Percentiles rank a stretch among this genome's conserved stretches.
Evolutionary conservation across 2,329 filamentous ascomycete species (phyloP).

Genomic region (Cephalotrichum gorgonifer): DNA sequence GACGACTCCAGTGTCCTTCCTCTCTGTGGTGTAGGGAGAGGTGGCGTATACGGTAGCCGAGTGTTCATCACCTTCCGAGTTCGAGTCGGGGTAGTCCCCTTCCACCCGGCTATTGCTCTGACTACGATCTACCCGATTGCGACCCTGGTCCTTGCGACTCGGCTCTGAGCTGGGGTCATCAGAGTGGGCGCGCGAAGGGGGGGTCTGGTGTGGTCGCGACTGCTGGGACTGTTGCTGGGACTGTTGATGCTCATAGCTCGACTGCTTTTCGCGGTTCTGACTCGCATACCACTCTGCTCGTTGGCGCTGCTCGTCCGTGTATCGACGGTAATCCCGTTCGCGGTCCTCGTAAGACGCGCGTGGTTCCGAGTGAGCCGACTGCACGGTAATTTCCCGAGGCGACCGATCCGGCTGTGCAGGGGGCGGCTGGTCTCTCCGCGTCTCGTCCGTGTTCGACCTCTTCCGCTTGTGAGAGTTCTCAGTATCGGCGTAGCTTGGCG

Average conservation of each 20-base stretch:
- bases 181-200: constrained; percentile 31
- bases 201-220: constrained; percentile 23
- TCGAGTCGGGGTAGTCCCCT: constrained; percentile 40
- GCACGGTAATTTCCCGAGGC: constrained; percentile 18
- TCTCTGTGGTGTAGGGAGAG: constrained; percentile 33
- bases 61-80: constrained; percentile 42
- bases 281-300: constrained; percentile 39
- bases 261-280: constrained; percentile 36
- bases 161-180: constrained; percentile 11
- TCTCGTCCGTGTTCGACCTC: constrained; percentile 54
- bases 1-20: constrained; percentile 35
- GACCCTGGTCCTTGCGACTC: constrained; percentile 30
- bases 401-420: constrained; percentile 21
- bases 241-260: constrained; percentile 32
- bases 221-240: constrained; percentile 14
- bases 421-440: constrained; percentile 22
- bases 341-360: constrained; percentile 10
- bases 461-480: constrained; percentile 55
- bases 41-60: constrained; percentile 26
- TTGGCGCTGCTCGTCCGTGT: constrained; percentile 34
- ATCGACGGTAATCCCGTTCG: constrained; percentile 32
- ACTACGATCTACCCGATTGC: constrained; percentile 33
- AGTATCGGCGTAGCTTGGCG: constrained; percentile 25
- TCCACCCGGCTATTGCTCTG: constrained; percentile 22
- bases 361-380: constrained; percentile 21